Evolutionary conservation across 1,139 yeast genomes (phyloP), one percentile per base, ranked within the genome.

Genomic region (Magnusiomyces tetraspermus): DNA sequence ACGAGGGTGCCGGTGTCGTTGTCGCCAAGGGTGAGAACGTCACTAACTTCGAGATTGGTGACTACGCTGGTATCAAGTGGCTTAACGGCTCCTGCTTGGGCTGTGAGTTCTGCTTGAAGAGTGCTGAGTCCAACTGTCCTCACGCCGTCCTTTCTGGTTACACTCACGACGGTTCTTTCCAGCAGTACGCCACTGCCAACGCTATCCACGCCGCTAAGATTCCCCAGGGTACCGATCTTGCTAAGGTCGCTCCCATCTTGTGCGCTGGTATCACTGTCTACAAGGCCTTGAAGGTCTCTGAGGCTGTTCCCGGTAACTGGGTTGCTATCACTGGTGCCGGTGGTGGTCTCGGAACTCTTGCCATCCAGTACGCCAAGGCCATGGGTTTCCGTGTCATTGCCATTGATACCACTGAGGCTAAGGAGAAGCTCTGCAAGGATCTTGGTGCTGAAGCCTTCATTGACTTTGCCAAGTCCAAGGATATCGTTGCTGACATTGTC

Each of bases 181-280:
- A 85, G 71, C 86, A 85, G 71, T 85, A 83, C 68, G 87, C 87
- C 44, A 81, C 89, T 58, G 92, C 94, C 56, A 90, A 85, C 69
- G 92, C 92, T 47, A 78, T 84, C 56, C 95, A 85, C 67, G 95
- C 94, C 53, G 95, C 95, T 43, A 76, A 77, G 65, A 79, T 86
- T 61, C 86, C 90, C 54, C 66, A 72, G 60, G 83, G 82, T 58
- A 74, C 85, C 51, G 87, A 85, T 64, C 77, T 85, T 65, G 89
- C 90, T 54, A 71, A 75, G 60, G 80, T 81, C 55, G 80, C 95
- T 30, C 95, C 95, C 60, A 79, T 86, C 55, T 66, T 73, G 48
- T 85, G 94, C 72, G 94, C 92, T 44, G 94, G 94, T 71, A 78
- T 85, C 71, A 85, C 94, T 51, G 90, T 83, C 55, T 85, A 83